phyloP scores from a whole-genome alignment of 192 early-diverging fungal species.

The Piromyces finnis region DNA sequence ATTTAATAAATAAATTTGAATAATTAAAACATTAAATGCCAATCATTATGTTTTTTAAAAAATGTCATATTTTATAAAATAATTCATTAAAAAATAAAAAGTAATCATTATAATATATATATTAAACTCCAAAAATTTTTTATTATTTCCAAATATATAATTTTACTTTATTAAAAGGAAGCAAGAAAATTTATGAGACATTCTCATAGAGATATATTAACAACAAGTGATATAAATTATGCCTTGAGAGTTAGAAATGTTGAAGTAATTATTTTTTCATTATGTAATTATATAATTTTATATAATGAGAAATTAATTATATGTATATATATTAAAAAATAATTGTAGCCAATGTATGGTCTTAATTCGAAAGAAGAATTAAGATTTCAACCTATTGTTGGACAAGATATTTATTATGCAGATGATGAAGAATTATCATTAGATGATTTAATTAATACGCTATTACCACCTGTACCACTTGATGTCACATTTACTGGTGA shows the following conservation, averaged over 20 bases:
- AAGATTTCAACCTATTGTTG: constrained; percentile 40
- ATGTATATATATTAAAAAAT: neutral
- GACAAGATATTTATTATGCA: constrained; percentile 63
- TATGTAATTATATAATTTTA: neutral
- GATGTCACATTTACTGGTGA: constrained; percentile 65
- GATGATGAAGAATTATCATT: constrained; percentile 91
- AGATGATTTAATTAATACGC: constrained; percentile 65
- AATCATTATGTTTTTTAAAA: too few species aligned
- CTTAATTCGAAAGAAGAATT: constrained; percentile 26
- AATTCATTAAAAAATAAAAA: too few species aligned
- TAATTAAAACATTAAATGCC: too few species aligned
- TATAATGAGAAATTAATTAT: neutral
- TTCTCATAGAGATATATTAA: constrained; percentile 62
- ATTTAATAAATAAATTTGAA: too few species aligned
- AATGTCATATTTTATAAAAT: too few species aligned
- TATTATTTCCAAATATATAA: too few species aligned
- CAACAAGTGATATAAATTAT: constrained; percentile 70
- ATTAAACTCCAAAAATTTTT: too few species aligned
- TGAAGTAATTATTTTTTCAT: constrained; percentile 35
- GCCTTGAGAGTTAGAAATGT: constrained; percentile 82
- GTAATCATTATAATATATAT: too few species aligned
- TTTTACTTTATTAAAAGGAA: too few species aligned
- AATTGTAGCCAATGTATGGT: neutral
- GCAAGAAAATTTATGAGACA: constrained; percentile 95
- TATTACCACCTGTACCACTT: constrained; percentile 76